These are phyloP conservation scores for Pseudonitzschia multiseries DNA, from an alignment of 108 stramenopile species.

Conservation along the genomic window DNA sequence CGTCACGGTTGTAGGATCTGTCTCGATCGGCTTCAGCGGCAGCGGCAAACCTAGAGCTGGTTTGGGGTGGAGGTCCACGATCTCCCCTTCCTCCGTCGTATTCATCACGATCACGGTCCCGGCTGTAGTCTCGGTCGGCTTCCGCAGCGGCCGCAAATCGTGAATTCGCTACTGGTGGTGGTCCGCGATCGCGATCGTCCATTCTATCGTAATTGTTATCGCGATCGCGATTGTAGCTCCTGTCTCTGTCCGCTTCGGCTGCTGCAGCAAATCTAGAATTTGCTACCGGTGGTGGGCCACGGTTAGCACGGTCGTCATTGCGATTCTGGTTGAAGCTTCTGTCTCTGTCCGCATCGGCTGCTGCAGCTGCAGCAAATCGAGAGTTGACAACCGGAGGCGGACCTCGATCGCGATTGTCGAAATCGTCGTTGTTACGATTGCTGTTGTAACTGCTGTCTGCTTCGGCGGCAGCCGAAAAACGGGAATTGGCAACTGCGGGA, in stretches of 20 bases:
- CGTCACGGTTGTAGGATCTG: constrained; percentile 25
- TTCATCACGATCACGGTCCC: constrained; percentile 34
- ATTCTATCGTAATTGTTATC: constrained; percentile 24
- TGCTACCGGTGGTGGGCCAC: constrained; percentile 41
- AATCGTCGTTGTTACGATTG: constrained; percentile 20
- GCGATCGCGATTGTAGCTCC: constrained; percentile 33
- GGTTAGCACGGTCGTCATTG: constrained; percentile 21
- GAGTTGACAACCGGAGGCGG: constrained; percentile 47
- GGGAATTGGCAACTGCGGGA: constrained; percentile 44
- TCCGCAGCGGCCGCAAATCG: constrained; percentile 68
- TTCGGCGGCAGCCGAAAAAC: constrained; percentile 53
- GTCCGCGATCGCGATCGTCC: constrained; percentile 49
- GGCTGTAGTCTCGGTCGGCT: constrained; percentile 38
- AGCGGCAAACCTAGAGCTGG: constrained; percentile 56
- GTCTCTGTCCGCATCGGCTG: constrained; percentile 41
- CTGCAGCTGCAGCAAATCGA: constrained; percentile 51
- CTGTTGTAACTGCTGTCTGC: constrained; percentile 26
- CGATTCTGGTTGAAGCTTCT: constrained; percentile 17
- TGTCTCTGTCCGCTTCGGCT: constrained; percentile 46
- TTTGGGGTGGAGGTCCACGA: constrained; percentile 51
- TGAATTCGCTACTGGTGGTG: constrained; percentile 59
- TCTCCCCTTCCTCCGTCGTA: constrained; percentile 11
- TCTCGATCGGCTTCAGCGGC: constrained; percentile 45
- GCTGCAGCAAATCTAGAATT: constrained; percentile 63
- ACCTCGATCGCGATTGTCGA: constrained; percentile 21